These are phyloP conservation scores for Coix lacrymajobi DNA, from an alignment of 176 grass and related monocot species.

Conservation along the genomic window DNA sequence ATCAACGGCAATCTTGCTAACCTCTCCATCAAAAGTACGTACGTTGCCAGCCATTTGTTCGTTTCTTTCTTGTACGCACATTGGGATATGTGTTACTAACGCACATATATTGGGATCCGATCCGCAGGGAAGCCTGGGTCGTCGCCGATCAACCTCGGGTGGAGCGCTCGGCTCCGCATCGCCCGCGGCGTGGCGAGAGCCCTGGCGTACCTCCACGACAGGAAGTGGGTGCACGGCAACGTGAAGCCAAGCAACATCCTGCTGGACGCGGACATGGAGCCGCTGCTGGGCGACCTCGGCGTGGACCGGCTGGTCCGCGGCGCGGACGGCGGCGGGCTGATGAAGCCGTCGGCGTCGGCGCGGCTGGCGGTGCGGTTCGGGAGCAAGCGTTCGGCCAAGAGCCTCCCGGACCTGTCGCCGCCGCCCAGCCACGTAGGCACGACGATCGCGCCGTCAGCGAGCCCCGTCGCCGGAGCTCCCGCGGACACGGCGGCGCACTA, in stretches of 20 bases:
- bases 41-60: too few relatives aligned
- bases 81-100: too few relatives aligned
- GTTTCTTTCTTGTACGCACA: too few relatives aligned
- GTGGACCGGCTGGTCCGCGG: constrained; percentile 43
- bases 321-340: background rate
- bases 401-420: constrained; percentile 52
- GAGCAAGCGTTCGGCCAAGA: constrained; percentile 58
- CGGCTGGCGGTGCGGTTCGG: constrained; percentile 30
- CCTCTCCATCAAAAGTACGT: constrained; percentile 58
- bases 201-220: constrained; percentile 79
- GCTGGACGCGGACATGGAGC: constrained; percentile 63
- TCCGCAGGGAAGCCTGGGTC: constrained; percentile 58
- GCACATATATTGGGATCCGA: too few relatives aligned
- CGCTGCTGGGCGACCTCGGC: constrained; percentile 71
- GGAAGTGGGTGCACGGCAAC: constrained; percentile 74
- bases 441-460: background rate
- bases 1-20: constrained; percentile 81
- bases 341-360: background rate
- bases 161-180: constrained; percentile 56
- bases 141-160: constrained; percentile 53
- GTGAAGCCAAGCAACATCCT: constrained; percentile 84
- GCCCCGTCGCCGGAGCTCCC: constrained; percentile 21
- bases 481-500: constrained; percentile 39
- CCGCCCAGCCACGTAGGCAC: background rate
- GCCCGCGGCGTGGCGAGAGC: constrained; percentile 69